These are phyloP conservation scores for Boletus pseudo-olivaceus DNA, from an alignment of 768 basidiomycete genomes.

Conservation along the genomic window DNA sequence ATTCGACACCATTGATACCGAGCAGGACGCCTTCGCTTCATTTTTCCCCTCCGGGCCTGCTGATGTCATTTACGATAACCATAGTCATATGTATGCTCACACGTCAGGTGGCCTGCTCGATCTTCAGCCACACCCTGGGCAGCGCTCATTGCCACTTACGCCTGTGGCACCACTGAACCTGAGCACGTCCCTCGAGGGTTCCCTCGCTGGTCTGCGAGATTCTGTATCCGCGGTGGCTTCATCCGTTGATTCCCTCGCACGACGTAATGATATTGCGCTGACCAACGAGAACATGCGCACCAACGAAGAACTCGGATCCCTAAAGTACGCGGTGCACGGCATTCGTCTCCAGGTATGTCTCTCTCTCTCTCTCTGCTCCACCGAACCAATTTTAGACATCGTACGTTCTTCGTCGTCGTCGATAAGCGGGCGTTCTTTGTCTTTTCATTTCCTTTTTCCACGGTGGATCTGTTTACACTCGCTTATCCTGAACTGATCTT, in stretches of 20 bases:
- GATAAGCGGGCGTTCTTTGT: not conserved
- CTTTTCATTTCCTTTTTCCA: conserved; percentile 6
- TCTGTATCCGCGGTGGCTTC: conserved; percentile 58
- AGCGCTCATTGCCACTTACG: conserved; percentile 29
- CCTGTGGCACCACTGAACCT: conserved; percentile 61
- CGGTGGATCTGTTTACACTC: conserved; percentile 4
- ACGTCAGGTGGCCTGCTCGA: conserved; percentile 20
- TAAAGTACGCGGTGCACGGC: conserved; percentile 69
- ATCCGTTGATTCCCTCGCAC: conserved; percentile 57
- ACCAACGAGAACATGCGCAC: conserved; percentile 68
- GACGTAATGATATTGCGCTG: conserved; percentile 62
- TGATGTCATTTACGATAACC: conserved; percentile 27
- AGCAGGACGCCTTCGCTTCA: conserved; percentile 24
- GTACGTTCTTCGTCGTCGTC: not conserved
- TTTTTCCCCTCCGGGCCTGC: conserved; percentile 17
- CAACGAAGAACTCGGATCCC: conserved; percentile 68
- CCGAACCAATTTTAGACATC: not conserved
- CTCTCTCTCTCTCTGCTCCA: conserved; percentile 6
- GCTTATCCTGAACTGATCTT: conserved; percentile 10
- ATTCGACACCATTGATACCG: conserved; percentile 19
- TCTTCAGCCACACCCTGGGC: conserved; percentile 18
- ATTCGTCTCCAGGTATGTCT: conserved; percentile 70
- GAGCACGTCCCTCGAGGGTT: conserved; percentile 59
- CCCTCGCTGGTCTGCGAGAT: conserved; percentile 54
- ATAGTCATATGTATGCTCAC: conserved; percentile 12